These are phyloP conservation scores for Herpotrichia juniperi DNA, from an alignment of 2,329 filamentous ascomycete species.

Conservation along the genomic window DNA sequence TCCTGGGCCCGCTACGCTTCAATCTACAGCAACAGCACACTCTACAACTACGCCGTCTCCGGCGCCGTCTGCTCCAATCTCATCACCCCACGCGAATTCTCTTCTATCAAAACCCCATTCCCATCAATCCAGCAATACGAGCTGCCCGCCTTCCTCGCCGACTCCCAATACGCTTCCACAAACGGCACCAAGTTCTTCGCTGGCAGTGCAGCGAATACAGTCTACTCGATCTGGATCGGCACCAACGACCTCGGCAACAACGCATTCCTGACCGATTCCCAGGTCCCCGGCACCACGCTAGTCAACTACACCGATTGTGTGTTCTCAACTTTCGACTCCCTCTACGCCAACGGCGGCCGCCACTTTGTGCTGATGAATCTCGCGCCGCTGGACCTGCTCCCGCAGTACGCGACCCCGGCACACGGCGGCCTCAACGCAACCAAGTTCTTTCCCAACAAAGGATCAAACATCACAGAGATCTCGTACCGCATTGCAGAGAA, in stretches of 20 bases:
- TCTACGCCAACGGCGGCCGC: slow-evolving; percentile 71
- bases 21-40: slow-evolving; percentile 60
- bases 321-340: slow-evolving; percentile 64
- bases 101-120: slow-evolving; percentile 60
- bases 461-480: slow-evolving; percentile 57
- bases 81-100: slow-evolving; percentile 63
- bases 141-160: slow-evolving; percentile 55
- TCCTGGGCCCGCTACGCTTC: slow-evolving; percentile 73
- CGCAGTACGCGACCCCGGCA: slow-evolving; percentile 65
- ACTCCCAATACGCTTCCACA: slow-evolving; percentile 39
- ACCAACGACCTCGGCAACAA: slow-evolving; percentile 76
- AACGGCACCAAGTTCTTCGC: slow-evolving; percentile 52
- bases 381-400: slow-evolving; percentile 70
- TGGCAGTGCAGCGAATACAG: slow-evolving; percentile 63
- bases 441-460: slow-evolving; percentile 56
- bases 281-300: slow-evolving; percentile 65
- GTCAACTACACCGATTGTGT: slow-evolving; percentile 71
- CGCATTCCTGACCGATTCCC: slow-evolving; percentile 70
- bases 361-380: slow-evolving; percentile 76
- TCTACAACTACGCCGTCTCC: slow-evolving; percentile 73
- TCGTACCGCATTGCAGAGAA: slow-evolving; percentile 59
- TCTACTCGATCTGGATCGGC: slow-evolving; percentile 80
- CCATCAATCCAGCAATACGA: slow-evolving; percentile 61
- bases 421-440: slow-evolving; percentile 52
- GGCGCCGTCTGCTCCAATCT: slow-evolving; percentile 76